Base-by-base conservation (phyloP, 2,329 filamentous ascomycete genomes). In the Cytospora schulzeri region DNA sequence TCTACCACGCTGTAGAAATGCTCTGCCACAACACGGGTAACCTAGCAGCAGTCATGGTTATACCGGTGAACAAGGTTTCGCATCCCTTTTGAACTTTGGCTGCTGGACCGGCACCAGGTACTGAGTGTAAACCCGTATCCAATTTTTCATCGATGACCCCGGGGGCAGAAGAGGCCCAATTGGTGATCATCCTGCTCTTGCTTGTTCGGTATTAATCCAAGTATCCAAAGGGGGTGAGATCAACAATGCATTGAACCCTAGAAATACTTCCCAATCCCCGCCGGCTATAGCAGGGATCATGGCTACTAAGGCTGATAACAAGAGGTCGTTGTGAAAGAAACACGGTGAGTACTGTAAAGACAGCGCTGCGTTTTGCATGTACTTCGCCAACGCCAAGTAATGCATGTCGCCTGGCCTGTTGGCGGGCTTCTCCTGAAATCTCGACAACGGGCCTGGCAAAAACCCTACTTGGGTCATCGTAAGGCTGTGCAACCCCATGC, bases 291-390 rank as follows among this genome's bases (percentile, higher is more conserved):
- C 45, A 24, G 52, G 60, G 52, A 29, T 41, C 60, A 56, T 56
- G 29, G 60, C n/a, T 28, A 53, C 31, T 56, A 62, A 45, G 60
- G 52, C 35, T 56, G 60, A 62, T 62, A 54, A 55, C 35, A 48
- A 62, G 52, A 50, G 52, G 52, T 22, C 35, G 52, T 48, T 54
- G 50, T n/a, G n/a, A n/a, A 31, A 56, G 52, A 38, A 26, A 54
- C 51, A 31, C 38, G 59, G 59, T 61, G 59, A 61, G 51, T 54
- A 35, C 29, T 31, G 29, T n/a, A n/a, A n/a, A n/a, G n/a, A n/a
- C 29, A 5, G 29, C 4, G 29, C 29, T 31, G 4, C 9, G 29
- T 31, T 41, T 29, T 56, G 38, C 52, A 38, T 54, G 15, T 45
- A n/a, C n/a, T 51, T 53, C 38, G 4, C 29, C 48, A 29, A 50